phyloP scores from a whole-genome alignment of 192 early-diverging fungal genomes.

The Funneliformis geosporum region DNA sequence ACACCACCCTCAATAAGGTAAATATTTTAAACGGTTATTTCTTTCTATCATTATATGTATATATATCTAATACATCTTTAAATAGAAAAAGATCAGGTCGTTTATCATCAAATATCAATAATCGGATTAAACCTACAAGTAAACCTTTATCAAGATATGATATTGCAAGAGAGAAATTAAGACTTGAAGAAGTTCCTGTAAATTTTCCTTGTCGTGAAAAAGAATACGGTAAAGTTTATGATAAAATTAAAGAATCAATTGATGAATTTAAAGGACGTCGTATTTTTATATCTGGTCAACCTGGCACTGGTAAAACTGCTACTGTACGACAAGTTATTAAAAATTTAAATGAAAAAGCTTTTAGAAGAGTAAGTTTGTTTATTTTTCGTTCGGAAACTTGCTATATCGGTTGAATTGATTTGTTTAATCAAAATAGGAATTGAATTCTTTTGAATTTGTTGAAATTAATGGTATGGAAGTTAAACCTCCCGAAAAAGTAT shows the following conservation, averaged over 20 bases:
- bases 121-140: conserved; percentile 27
- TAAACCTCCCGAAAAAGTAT: conserved; percentile 87
- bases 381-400: too few species aligned
- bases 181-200: conserved; percentile 88
- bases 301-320: conserved; percentile 97
- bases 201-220: conserved; percentile 91
- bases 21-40: neutral
- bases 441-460: conserved; percentile 81
- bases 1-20: neutral
- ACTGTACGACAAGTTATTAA: conserved; percentile 87
- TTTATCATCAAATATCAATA: neutral
- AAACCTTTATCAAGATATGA: conserved; percentile 55
- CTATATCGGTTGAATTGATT: too few species aligned
- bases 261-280: conserved; percentile 82
- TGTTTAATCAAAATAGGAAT: conserved; percentile 38
- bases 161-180: conserved; percentile 73
- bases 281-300: conserved; percentile 94
- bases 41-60: too few species aligned
- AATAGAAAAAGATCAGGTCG: neutral
- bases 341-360: conserved; percentile 60
- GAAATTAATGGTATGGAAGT: conserved; percentile 99
- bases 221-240: conserved; percentile 83
- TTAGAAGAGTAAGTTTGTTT: conserved; percentile 50
- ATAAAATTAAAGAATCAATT: conserved; percentile 74
- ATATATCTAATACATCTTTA: neutral